Conservation (phyloP, 73 alveolate genomes). For the Strombidium stylifer region DNA sequence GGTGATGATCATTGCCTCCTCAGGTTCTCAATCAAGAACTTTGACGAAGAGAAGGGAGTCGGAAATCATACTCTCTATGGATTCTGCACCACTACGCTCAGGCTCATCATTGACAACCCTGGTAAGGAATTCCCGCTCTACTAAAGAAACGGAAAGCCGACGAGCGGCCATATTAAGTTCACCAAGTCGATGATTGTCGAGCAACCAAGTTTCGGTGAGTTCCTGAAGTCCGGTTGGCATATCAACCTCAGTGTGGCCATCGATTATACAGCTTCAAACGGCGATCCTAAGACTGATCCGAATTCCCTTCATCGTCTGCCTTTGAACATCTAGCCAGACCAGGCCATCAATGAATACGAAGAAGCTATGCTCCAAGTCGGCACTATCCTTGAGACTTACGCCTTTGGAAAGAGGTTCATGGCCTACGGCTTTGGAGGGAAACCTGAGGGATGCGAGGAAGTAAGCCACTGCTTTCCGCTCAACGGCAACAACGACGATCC, state of each 20-base stretch:
- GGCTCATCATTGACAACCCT: neutral
- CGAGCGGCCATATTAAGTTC: constrained; percentile 1
- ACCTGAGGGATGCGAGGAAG: constrained; percentile 36
- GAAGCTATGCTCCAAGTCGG: constrained; percentile 71
- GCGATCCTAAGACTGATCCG: constrained; percentile 25
- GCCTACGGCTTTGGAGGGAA: constrained; percentile 74
- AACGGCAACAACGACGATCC: constrained; percentile 64
- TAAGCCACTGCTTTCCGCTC: constrained; percentile 73
- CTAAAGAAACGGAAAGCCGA: neutral
- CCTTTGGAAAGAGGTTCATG: constrained; percentile 56
- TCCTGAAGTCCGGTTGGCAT: constrained; percentile 61
- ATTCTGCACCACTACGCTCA: constrained; percentile 6
- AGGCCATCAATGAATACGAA: constrained; percentile 61
- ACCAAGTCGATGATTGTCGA: constrained; percentile 1
- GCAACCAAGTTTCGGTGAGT: constrained; percentile 60
- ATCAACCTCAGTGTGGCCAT: constrained; percentile 76
- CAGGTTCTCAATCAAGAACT: constrained; percentile 6
- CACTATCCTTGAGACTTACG: constrained; percentile 56
- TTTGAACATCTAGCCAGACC: constrained; percentile 27
- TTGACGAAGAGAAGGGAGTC: neutral
- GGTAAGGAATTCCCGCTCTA: neutral
- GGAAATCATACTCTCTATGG: constrained; percentile 36
- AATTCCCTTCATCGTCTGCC: constrained; percentile 59
- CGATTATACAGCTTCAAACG: constrained; percentile 84
- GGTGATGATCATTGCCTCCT: constrained; percentile 12